phyloP scores from a whole-genome alignment of 2,329 filamentous ascomycete species.

The Aspergillus sp. region DNA sequence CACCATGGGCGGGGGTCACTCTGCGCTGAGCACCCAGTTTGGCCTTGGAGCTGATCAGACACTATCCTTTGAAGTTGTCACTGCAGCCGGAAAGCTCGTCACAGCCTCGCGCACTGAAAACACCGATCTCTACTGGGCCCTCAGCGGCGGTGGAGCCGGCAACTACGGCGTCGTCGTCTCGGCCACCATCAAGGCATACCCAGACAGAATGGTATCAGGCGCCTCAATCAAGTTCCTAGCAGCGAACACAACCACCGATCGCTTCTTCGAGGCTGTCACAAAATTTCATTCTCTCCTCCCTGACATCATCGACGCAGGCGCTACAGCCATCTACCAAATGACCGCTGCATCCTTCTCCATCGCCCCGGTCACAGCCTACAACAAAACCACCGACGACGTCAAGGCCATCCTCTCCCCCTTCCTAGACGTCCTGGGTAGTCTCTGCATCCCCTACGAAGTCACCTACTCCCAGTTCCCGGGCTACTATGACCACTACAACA shows the following conservation, averaged over 20 bases:
- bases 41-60: conserved; percentile 59
- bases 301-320: too few species aligned
- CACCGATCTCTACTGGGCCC: conserved; percentile 58
- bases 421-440: too few species aligned
- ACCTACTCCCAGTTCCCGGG: too few species aligned
- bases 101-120: conserved; percentile 47
- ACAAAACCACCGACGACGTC: too few species aligned
- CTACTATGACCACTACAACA: too few species aligned
- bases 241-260: neutral
- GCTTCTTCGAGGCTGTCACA: neutral
- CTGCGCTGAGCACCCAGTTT: conserved; percentile 47
- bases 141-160: conserved; percentile 56
- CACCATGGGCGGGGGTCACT: conserved; percentile 58
- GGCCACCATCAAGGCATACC: conserved; percentile 11
- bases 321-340: conserved; percentile 1
- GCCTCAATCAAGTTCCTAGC: conserved; percentile 1
- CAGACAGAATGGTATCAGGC: conserved; percentile 7
- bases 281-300: conserved; percentile 5
- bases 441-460: too few species aligned
- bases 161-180: conserved; percentile 52
- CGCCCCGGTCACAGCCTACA: conserved; percentile 9
- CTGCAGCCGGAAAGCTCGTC: conserved; percentile 44
- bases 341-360: conserved; percentile 4
- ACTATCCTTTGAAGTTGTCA: conserved; percentile 53
- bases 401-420: too few species aligned